Evolutionary conservation across 164 flowering plant genomes (phyloP).

Genomic region (Umbellularia californica): DNA sequence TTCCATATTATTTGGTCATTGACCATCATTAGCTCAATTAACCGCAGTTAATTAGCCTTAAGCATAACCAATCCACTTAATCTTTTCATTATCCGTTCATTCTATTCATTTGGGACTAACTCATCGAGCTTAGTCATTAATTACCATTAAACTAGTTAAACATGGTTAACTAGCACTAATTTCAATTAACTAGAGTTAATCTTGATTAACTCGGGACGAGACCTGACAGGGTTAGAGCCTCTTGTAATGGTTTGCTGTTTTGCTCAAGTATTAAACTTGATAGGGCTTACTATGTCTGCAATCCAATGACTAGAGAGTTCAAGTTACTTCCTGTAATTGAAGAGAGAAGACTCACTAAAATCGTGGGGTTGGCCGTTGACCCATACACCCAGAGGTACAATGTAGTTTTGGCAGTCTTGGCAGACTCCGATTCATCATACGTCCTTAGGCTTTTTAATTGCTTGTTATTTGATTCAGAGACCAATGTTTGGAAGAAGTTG

Average conservation of each 20-base stretch:
- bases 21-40: too few relatives aligned
- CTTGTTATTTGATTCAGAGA: constrained; percentile 72
- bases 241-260: constrained; percentile 86
- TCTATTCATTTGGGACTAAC: too few relatives aligned
- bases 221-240: constrained; percentile 76
- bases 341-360: constrained; percentile 62
- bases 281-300: constrained; percentile 83
- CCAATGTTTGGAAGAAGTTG: constrained; percentile 51
- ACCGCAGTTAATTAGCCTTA: too few relatives aligned
- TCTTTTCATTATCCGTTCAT: too few relatives aligned
- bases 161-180: too few relatives aligned
- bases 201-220: too few relatives aligned
- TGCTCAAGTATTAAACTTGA: constrained; percentile 76
- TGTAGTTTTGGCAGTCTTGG: constrained; percentile 81
- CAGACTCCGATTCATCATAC: constrained; percentile 69
- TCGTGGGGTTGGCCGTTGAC: constrained; percentile 73
- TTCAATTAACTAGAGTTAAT: too few relatives aligned
- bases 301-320: constrained; percentile 76
- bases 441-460: constrained; percentile 62
- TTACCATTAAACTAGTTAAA: too few relatives aligned
- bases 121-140: too few relatives aligned
- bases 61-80: too few relatives aligned
- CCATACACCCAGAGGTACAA: constrained; percentile 32
- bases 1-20: too few relatives aligned
- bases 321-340: constrained; percentile 58